Evolutionary conservation across 352 stramenopile species (phyloP).

Genomic region (Pythium aquatile): DNA sequence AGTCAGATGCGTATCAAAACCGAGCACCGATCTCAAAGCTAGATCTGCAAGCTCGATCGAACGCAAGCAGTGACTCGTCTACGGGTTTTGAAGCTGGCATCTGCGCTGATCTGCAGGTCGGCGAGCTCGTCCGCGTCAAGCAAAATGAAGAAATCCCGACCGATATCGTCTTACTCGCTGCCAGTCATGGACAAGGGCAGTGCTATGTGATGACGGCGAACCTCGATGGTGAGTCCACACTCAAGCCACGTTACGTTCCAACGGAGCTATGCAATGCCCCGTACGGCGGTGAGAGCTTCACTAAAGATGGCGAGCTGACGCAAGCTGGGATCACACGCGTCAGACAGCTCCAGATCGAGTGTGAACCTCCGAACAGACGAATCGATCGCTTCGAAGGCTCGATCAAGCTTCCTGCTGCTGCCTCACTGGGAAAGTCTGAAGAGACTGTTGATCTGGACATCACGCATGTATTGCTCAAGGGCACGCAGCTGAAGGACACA

Average conservation of each 20-base stretch:
- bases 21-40: conserved; percentile 24
- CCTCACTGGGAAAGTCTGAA: not conserved
- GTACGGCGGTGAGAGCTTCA: conserved; percentile 26
- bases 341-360: conserved; percentile 31
- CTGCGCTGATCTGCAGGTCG: conserved; percentile 66
- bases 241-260: conserved; percentile 78
- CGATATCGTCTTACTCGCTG: conserved; percentile 66
- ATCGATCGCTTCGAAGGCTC: conserved; percentile 87
- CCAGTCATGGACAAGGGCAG: conserved; percentile 50
- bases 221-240: conserved; percentile 86
- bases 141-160: conserved; percentile 74
- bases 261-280: conserved; percentile 30
- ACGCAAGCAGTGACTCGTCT: not conserved
- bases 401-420: conserved; percentile 30
- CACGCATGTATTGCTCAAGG: conserved; percentile 55
- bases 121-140: conserved; percentile 70
- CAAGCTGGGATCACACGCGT: conserved; percentile 22
- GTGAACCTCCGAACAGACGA: conserved; percentile 45
- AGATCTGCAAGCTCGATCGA: not conserved
- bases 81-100: conserved; percentile 7
- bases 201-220: conserved; percentile 87
- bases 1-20: conserved; percentile 71
- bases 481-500: conserved; percentile 20
- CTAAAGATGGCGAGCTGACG: conserved; percentile 29
- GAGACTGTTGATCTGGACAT: conserved; percentile 44